Evolutionary conservation across 192 early-diverging fungal genomes (phyloP), one percentile per base, ranked within the genome.

Genomic region (Lobosporangium transversale): DNA sequence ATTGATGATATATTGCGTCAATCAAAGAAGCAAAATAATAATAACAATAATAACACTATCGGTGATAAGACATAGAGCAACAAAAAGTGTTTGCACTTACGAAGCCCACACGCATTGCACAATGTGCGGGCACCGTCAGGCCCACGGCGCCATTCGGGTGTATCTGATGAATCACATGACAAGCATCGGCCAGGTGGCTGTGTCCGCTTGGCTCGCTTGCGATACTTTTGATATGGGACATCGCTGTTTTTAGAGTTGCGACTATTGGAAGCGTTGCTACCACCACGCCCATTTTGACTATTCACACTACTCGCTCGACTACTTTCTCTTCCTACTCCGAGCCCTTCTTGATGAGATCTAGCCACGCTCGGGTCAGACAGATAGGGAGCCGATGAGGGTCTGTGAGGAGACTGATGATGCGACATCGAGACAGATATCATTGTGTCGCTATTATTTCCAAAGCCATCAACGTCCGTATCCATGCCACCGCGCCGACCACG

Each of bases 91-190:
- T n/a, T n/a, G n/a, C n/a, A 62, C 89, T 86, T 86, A 92, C 91
- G 91, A 45, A 93, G 85, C 17, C 96, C 96, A 78, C 96, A 96
- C 0, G 95, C 96, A 81, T 98, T 98, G 83, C 96, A 98, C 21
- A 98, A 86, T 12, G 95, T 97, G 27, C 96, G 83, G 7, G 93
- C 90, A 20, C 95, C 95, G 44, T 92, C 90, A 20, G 95, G 95
- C 10, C 96, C 95, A 17, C 96, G 90, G 31, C 96, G 84, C 96
- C 96, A 98, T 76, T 97, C 94, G 31, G 95, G 95, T 0, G 95
- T 97, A 68, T 94, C 93, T 4, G 89, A 92, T 50, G 89, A 91
- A 56, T 92, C 87, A 64, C 96, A 98, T 11, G 89, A 89, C 29
- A 88, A 87, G 59, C 91, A 91, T 15, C 89, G 75, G 31, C 88